Conservation (phyloP, 768 basidiomycete species). For the Boletus barrowsii region DNA sequence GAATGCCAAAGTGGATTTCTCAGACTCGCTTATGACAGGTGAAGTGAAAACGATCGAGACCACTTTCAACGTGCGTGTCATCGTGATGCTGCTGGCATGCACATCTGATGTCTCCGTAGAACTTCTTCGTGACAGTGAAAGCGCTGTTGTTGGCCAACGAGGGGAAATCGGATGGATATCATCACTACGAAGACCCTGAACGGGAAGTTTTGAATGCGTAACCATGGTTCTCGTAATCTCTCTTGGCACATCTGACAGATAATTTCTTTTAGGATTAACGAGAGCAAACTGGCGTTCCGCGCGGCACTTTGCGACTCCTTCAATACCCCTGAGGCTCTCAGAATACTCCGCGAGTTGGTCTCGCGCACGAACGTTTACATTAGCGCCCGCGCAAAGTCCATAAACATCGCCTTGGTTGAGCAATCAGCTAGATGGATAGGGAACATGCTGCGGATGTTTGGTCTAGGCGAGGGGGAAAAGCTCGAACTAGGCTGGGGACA, state of each 20-base stretch:
- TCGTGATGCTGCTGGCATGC: not conserved
- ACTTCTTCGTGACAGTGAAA: conserved; percentile 88
- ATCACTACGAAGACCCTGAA: conserved; percentile 67
- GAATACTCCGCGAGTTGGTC: conserved; percentile 74
- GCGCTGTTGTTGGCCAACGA: conserved; percentile 63
- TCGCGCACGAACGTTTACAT: conserved; percentile 88
- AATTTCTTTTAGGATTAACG: conserved; percentile 53
- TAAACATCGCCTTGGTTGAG: conserved; percentile 63
- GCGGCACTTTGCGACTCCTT: conserved; percentile 93
- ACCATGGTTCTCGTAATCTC: conserved; percentile 11
- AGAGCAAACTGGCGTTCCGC: conserved; percentile 76
- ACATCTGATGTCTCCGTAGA: conserved; percentile 46
- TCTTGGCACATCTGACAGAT: conserved; percentile 6
- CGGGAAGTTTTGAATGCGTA: conserved; percentile 65
- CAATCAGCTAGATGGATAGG: conserved; percentile 67
- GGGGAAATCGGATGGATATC: conserved; percentile 53
- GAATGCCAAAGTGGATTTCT: conserved; percentile 94
- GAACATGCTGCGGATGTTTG: conserved; percentile 74
- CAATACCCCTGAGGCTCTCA: conserved; percentile 86
- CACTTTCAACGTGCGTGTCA: conserved; percentile 70
- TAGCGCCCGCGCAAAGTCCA: conserved; percentile 53
- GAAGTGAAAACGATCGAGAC: conserved; percentile 86
- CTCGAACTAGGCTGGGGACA: conserved; percentile 86
- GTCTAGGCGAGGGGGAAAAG: conserved; percentile 67
- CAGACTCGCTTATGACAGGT: conserved; percentile 81